phyloP scores from a whole-genome alignment of 805 yeast species.

The Nakazawaea wickerhamii region DNA sequence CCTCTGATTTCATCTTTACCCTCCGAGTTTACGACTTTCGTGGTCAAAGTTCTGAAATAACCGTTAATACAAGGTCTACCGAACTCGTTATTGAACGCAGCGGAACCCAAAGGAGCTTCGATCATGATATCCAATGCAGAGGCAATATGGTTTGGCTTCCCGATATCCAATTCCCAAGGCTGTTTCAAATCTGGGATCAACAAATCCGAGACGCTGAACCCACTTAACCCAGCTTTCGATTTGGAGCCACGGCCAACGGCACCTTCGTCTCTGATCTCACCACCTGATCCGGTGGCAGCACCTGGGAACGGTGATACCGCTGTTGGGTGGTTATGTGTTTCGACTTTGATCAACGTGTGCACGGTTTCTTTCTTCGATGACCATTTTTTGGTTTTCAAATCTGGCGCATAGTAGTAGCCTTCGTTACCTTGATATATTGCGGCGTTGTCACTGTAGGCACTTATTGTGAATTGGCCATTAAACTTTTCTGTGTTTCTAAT shows the following conservation, averaged over 20 bases:
- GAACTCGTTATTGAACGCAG: conserved; percentile 97
- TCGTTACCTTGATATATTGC: conserved; percentile 87
- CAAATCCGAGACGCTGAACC: conserved; percentile 88
- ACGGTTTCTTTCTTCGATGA: conserved; percentile 67
- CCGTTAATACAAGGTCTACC: conserved; percentile 98
- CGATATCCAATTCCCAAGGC: conserved; percentile 93
- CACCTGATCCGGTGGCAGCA: conserved; percentile 99
- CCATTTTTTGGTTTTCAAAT: conserved; percentile 69
- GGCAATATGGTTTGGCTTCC: conserved; percentile 91
- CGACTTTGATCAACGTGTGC: conserved; percentile 90
- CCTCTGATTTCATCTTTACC: conserved; percentile 81
- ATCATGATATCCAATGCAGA: conserved; percentile 91
- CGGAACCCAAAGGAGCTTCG: conserved; percentile 96
- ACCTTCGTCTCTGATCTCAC: conserved; percentile 99
- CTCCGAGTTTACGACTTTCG: conserved; percentile 57
- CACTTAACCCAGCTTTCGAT: conserved; percentile 93
- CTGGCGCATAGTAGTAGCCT: conserved; percentile 77
- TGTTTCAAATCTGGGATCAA: conserved; percentile 78
- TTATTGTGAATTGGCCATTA: conserved; percentile 75
- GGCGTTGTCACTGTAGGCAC: conserved; percentile 97
- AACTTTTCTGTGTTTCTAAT: conserved; percentile 86
- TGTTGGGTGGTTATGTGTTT: conserved; percentile 98
- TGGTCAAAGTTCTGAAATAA: conserved; percentile 91
- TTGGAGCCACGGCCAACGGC: conserved; percentile 99
- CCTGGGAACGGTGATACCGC: conserved; percentile 99